Evolutionary conservation across 2,329 filamentous ascomycete species (phyloP).

Genomic region (Claviceps pazoutovae): DNA sequence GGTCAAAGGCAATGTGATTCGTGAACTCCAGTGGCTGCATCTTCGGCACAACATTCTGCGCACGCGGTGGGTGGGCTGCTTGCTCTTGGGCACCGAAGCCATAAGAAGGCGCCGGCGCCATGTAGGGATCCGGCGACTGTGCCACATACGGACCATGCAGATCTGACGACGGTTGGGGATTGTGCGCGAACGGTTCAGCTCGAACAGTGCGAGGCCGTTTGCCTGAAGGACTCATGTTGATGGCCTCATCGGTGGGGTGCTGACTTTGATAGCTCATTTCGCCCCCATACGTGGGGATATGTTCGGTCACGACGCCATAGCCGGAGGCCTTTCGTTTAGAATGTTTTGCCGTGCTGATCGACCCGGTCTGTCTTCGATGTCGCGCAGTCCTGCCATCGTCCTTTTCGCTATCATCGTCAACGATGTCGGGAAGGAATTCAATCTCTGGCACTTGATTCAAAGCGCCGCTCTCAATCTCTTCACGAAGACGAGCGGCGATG

Average conservation of each 20-base stretch:
- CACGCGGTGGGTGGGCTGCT: constrained; percentile 6
- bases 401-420: constrained; percentile 22
- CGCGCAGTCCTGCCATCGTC: constrained; percentile 12
- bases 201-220: constrained; percentile 12
- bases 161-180: neutral
- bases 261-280: constrained; percentile 4
- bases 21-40: constrained; percentile 11
- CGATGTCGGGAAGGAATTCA: constrained; percentile 43
- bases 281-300: neutral
- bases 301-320: constrained; percentile 2
- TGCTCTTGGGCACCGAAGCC: neutral
- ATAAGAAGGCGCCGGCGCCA: constrained; percentile 5
- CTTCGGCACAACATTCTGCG: constrained; percentile 11
- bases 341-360: constrained; percentile 8
- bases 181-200: constrained; percentile 1
- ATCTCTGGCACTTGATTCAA: constrained; percentile 40
- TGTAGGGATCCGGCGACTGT: constrained; percentile 2
- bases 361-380: constrained; percentile 10
- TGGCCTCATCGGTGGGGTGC: constrained; percentile 4
- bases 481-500: constrained; percentile 31
- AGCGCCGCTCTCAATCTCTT: constrained; percentile 27
- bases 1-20: constrained; percentile 2
- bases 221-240: constrained; percentile 9
- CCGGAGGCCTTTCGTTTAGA: constrained; percentile 14
- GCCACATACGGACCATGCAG: neutral